phyloP scores from a whole-genome alignment of 306 rosid species.

The Cicer yamashitae region DNA sequence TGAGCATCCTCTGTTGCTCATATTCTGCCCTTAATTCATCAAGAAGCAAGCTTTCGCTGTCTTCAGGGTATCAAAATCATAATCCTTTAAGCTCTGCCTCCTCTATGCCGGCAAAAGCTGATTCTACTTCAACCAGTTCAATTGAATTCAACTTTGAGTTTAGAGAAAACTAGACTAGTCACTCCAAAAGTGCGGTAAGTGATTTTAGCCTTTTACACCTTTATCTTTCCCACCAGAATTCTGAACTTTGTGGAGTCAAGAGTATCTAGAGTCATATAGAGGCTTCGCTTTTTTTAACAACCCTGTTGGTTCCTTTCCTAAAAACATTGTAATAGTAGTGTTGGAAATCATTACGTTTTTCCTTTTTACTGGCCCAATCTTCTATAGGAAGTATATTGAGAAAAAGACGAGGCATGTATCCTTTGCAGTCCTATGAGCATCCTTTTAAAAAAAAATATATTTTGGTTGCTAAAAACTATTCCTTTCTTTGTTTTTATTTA shows the following conservation, averaged over 20 bases:
- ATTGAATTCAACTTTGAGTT: neutral
- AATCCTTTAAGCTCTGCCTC: too few relatives aligned
- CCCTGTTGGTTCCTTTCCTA: conserved; percentile 21
- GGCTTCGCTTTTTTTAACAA: conserved; percentile 17
- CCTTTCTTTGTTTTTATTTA: conserved; percentile 14
- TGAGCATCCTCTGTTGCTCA: too few relatives aligned
- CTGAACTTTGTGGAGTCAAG: neutral
- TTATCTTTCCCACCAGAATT: neutral
- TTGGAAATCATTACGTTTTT: neutral
- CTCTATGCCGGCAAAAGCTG: neutral
- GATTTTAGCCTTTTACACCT: neutral
- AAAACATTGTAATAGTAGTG: neutral
- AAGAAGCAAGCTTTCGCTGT: too few relatives aligned
- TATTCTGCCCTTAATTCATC: too few relatives aligned
- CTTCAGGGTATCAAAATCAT: too few relatives aligned
- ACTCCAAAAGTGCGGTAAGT: neutral
- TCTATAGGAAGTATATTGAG: conserved; percentile 7
- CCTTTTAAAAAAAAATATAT: conserved; percentile 11
- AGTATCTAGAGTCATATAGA: neutral
- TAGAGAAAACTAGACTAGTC: neutral
- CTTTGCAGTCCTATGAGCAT: conserved; percentile 13
- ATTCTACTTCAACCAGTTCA: conserved; percentile 14
- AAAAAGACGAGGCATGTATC: conserved; percentile 19
- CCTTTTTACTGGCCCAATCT: conserved; percentile 9
- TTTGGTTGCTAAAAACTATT: conserved; percentile 18